Percentiles rank a stretch among this genome's conserved stretches.
These are phyloP conservation scores for Phytophthora sojae DNA, from an alignment of 352 stramenopile genomes.

Conservation along the genomic window DNA sequence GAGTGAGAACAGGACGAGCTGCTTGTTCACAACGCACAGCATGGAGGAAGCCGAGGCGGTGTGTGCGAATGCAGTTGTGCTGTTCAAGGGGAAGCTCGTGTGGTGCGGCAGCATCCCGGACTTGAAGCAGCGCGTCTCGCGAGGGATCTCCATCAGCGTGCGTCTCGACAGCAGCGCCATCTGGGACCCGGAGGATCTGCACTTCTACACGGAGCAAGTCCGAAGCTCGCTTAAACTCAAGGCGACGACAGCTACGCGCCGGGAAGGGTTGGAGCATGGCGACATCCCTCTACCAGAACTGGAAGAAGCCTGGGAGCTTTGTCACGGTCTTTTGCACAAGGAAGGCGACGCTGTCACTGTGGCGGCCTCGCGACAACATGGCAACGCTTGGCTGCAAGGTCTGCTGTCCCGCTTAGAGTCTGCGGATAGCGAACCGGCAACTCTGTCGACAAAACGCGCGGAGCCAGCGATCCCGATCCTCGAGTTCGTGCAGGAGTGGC, in stretches of 20 bases:
- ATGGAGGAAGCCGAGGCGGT: constrained; percentile 89
- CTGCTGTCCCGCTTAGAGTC: constrained; percentile 51
- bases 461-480: constrained; percentile 44
- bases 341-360: constrained; percentile 23
- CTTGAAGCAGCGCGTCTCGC: constrained; percentile 74
- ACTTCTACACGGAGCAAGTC: constrained; percentile 57
- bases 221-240: constrained; percentile 34
- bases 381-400: constrained; percentile 54
- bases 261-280: constrained; percentile 26
- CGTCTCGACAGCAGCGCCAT: constrained; percentile 55
- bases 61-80: constrained; percentile 81
- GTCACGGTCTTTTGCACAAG: constrained; percentile 43
- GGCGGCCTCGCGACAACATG: constrained; percentile 25
- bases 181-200: constrained; percentile 51
- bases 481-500: constrained; percentile 83
- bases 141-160: constrained; percentile 77
- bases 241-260: constrained; percentile 9
- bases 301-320: constrained; percentile 62
- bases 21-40: constrained; percentile 87
- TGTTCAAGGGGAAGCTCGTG: constrained; percentile 76
- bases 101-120: constrained; percentile 84
- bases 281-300: constrained; percentile 50
- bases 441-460: background rate
- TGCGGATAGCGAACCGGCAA: constrained; percentile 25
- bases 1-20: constrained; percentile 57